Evolutionary conservation across 768 basidiomycete species (phyloP).

Genomic region (Podaxis carcinomalis): DNA sequence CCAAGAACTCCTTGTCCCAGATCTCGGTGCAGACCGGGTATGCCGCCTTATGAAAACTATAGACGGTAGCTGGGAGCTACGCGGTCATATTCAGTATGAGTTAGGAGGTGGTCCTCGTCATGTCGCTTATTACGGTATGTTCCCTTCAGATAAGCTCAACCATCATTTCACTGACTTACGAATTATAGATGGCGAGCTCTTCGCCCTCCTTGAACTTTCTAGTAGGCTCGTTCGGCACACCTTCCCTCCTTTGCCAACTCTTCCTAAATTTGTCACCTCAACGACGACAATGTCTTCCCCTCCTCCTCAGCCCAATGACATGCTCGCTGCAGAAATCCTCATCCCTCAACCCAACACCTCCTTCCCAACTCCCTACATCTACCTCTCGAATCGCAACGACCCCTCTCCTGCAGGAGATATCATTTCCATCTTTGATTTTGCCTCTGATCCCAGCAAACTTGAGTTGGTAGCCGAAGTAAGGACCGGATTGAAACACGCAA

Average conservation of each 20-base stretch:
- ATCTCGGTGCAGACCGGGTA: slow-evolving; percentile 72
- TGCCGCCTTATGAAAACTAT: slow-evolving; percentile 45
- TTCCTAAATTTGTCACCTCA: slow-evolving; percentile 39
- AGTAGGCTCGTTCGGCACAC: slow-evolving; percentile 54
- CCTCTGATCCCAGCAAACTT: slow-evolving; percentile 34
- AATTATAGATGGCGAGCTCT: slow-evolving; percentile 52
- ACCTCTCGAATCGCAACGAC: slow-evolving; percentile 74
- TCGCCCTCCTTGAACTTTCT: slow-evolving; percentile 64
- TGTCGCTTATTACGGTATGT: slow-evolving; percentile 56
- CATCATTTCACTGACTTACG: not conserved
- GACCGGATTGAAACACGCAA: slow-evolving; percentile 65
- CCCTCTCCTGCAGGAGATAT: slow-evolving; percentile 66
- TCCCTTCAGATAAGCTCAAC: not conserved
- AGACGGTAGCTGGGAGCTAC: slow-evolving; percentile 44
- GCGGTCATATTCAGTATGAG: slow-evolving; percentile 43
- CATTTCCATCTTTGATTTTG: slow-evolving; percentile 63
- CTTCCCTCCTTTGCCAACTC: slow-evolving; percentile 38
- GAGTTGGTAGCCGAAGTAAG: slow-evolving; percentile 58
- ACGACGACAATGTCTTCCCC: slow-evolving; percentile 45
- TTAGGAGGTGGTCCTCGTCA: slow-evolving; percentile 72
- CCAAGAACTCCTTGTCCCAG: slow-evolving; percentile 64
- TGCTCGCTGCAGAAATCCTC: slow-evolving; percentile 70
- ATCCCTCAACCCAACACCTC: slow-evolving; percentile 48
- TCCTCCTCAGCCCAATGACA: slow-evolving; percentile 37
- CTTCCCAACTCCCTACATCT: slow-evolving; percentile 58